Evolutionary conservation across 768 basidiomycete species (phyloP).

Genomic region (Lentinula raphanica): DNA sequence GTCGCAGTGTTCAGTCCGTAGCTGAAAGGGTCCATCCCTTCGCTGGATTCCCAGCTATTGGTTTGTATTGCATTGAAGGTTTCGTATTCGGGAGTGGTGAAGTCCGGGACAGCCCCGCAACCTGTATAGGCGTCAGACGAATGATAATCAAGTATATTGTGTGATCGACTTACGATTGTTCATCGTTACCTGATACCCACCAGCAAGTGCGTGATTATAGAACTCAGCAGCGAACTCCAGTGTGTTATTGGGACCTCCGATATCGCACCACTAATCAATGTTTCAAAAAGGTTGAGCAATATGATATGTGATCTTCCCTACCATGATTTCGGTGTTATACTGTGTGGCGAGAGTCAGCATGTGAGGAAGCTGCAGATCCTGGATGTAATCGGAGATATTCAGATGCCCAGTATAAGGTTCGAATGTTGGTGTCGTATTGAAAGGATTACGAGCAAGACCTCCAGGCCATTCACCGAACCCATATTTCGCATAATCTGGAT

Average conservation of each 20-base stretch:
- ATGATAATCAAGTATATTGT: not conserved
- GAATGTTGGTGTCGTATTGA: slow-evolving; percentile 33
- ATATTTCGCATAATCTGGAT: slow-evolving; percentile 46
- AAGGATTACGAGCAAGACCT: slow-evolving; percentile 47
- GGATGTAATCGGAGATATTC: slow-evolving; percentile 45
- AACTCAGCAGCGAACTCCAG: slow-evolving; percentile 30
- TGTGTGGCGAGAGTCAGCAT: slow-evolving; percentile 43
- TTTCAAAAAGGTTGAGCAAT: not conserved
- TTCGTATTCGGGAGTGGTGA: slow-evolving; percentile 52
- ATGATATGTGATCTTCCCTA: slow-evolving; percentile 17
- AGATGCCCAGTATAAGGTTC: slow-evolving; percentile 53
- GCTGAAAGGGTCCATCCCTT: slow-evolving; percentile 52
- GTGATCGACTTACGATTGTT: slow-evolving; percentile 24
- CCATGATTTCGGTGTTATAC: slow-evolving; percentile 54
- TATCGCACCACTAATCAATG: slow-evolving; percentile 47
- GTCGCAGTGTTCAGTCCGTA: slow-evolving; percentile 46
- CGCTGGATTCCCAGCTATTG: slow-evolving; percentile 51
- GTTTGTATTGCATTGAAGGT: slow-evolving; percentile 42
- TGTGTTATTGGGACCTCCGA: slow-evolving; percentile 35
- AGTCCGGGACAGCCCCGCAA: slow-evolving; percentile 46
- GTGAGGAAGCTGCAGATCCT: slow-evolving; percentile 46
- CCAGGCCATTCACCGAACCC: slow-evolving; percentile 52
- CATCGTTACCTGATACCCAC: slow-evolving; percentile 37
- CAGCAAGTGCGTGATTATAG: slow-evolving; percentile 24
- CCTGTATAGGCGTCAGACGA: slow-evolving; percentile 22